phyloP scores from a whole-genome alignment of 2,329 filamentous ascomycete species.

The Pseudomassariella vexata region DNA sequence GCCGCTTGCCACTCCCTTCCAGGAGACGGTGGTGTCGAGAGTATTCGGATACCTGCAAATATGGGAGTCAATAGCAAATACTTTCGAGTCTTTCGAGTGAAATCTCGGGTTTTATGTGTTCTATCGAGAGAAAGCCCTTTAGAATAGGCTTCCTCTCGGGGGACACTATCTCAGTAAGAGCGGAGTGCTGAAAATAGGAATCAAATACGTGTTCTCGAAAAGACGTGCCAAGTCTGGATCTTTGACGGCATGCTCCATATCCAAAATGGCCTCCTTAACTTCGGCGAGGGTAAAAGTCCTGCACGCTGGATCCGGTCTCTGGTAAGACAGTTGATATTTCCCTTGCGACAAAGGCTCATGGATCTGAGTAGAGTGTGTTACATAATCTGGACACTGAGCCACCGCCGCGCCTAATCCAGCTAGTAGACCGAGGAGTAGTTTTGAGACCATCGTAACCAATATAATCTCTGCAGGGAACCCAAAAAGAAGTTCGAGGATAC shows the following conservation, averaged over 20 bases:
- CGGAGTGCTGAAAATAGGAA: constrained; percentile 80
- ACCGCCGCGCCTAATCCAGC: too few species aligned
- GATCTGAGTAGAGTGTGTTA: constrained; percentile 4
- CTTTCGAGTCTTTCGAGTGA: too few species aligned
- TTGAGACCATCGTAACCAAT: too few species aligned
- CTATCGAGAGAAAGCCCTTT: too few species aligned
- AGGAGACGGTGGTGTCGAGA: constrained; percentile 74
- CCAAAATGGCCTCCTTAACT: constrained; percentile 62
- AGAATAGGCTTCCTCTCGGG: too few species aligned
- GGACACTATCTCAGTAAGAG: too few species aligned
- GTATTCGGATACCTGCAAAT: constrained; percentile 82
- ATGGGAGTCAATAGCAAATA: too few species aligned
- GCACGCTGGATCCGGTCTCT: constrained; percentile 34
- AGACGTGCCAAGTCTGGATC: constrained; percentile 66
- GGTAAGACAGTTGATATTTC: constrained; percentile 6
- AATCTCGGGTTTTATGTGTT: too few species aligned
- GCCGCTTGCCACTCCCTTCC: constrained; percentile 59
- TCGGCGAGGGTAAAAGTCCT: constrained; percentile 66
- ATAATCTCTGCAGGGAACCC: too few species aligned
- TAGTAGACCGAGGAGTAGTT: too few species aligned
- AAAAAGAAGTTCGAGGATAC: too few species aligned
- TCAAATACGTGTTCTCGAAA: constrained; percentile 80
- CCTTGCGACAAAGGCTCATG: constrained; percentile 7
- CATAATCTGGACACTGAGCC: constrained; percentile 8
- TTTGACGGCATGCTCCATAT: constrained; percentile 31